These are phyloP conservation scores for Ocimum tenuiflorum DNA, from an alignment of 257 asterid genomes.

Conservation along the genomic window DNA sequence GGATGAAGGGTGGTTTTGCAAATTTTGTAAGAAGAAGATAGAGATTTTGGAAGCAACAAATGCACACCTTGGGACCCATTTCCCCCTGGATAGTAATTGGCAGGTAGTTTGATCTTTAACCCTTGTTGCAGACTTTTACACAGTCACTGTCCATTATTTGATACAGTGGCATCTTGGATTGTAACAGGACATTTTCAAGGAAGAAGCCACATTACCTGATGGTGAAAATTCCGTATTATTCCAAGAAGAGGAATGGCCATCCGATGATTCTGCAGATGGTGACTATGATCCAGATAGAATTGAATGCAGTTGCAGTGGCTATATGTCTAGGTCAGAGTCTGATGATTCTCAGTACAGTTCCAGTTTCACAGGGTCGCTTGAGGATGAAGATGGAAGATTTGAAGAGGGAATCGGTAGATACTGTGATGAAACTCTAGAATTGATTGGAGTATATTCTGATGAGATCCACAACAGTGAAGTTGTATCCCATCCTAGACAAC, in stretches of 20 bases:
- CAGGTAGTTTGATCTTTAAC: constrained; percentile 43
- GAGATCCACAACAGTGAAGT: constrained; percentile 49
- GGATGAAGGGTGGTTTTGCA: constrained; percentile 98
- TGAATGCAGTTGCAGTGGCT: constrained; percentile 38
- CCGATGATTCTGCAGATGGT: constrained; percentile 91
- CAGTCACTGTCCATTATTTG: constrained; percentile 9
- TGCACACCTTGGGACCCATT: constrained; percentile 94
- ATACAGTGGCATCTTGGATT: constrained; percentile 17
- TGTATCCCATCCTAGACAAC: constrained; percentile 55
- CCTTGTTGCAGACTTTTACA: background rate
- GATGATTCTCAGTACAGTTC: constrained; percentile 54
- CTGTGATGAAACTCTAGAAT: constrained; percentile 31
- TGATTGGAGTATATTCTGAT: constrained; percentile 47
- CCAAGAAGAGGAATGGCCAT: constrained; percentile 83
- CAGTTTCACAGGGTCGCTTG: constrained; percentile 66
- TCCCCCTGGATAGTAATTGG: constrained; percentile 72
- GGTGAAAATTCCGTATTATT: constrained; percentile 44
- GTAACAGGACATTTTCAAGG: constrained; percentile 77
- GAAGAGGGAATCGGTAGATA: constrained; percentile 27
- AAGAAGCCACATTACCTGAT: constrained; percentile 78
- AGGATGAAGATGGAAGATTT: constrained; percentile 50
- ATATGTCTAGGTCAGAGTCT: constrained; percentile 38
- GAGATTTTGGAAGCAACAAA: constrained; percentile 89
- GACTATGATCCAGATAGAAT: constrained; percentile 80
- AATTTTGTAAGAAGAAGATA: constrained; percentile 78